phyloP scores from a whole-genome alignment of 768 basidiomycete species.

The Lentinula aciculospora region DNA sequence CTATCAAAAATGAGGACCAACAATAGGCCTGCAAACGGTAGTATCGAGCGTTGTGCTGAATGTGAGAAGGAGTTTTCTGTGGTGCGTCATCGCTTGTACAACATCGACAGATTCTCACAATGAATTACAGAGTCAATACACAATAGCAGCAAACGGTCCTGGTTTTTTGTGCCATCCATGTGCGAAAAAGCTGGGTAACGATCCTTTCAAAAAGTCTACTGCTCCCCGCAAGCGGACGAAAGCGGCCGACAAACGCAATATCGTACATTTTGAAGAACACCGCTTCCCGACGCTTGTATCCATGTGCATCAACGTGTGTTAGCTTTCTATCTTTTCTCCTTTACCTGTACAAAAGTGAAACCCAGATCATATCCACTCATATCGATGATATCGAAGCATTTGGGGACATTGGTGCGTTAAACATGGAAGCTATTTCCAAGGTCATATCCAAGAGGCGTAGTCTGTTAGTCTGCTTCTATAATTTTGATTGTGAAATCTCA shows the following conservation, averaged over 20 bases:
- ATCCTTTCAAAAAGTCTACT: constrained; percentile 82
- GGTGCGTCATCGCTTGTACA: constrained; percentile 40
- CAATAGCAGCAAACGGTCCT: constrained; percentile 62
- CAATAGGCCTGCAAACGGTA: constrained; percentile 66
- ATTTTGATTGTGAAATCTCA: not conserved
- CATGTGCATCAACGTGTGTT: constrained; percentile 71
- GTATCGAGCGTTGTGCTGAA: constrained; percentile 73
- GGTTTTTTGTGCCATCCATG: constrained; percentile 86
- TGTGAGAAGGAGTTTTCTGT: constrained; percentile 87
- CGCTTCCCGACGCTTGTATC: constrained; percentile 68
- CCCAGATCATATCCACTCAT: constrained; percentile 73
- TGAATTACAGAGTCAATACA: constrained; percentile 71
- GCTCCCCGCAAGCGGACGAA: constrained; percentile 56
- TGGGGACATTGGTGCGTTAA: constrained; percentile 82
- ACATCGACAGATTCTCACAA: not conserved
- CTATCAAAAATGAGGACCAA: constrained; percentile 46
- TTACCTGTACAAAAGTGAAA: not conserved
- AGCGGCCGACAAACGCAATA: constrained; percentile 59
- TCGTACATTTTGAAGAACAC: constrained; percentile 65
- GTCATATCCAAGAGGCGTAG: constrained; percentile 77
- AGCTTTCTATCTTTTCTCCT: not conserved
- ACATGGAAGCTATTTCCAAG: constrained; percentile 79
- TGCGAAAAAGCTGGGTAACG: constrained; percentile 67
- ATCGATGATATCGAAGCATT: constrained; percentile 87
- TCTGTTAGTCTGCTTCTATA: constrained; percentile 48